phyloP scores from a whole-genome alignment of 2,329 filamentous ascomycete genomes.

The Setomelanomma holmii region DNA sequence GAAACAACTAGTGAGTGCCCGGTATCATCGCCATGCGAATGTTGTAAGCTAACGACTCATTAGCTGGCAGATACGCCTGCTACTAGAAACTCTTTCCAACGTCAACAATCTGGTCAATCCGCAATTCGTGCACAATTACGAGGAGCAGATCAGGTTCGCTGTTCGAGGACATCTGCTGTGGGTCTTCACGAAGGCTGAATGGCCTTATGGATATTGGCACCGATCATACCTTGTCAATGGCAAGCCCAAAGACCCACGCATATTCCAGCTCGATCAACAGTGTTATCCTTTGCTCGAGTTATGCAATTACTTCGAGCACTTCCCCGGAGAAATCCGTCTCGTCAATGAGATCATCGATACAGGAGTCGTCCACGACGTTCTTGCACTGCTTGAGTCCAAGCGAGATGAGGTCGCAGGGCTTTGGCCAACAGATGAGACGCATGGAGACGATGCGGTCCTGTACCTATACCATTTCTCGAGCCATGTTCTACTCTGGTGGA shows the following conservation, averaged over 20 bases:
- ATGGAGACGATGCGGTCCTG: slow-evolving; percentile 15
- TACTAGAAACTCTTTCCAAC: slow-evolving; percentile 8
- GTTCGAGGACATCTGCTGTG: slow-evolving; percentile 10
- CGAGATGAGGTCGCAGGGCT: slow-evolving; percentile 4
- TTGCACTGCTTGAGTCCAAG: slow-evolving; percentile 8
- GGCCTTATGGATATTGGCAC: slow-evolving; percentile 18
- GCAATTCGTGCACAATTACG: not conserved
- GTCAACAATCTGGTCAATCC: not conserved
- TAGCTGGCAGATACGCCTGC: slow-evolving; percentile 15
- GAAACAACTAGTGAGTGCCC: slow-evolving; percentile 14
- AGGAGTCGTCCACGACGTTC: slow-evolving; percentile 1
- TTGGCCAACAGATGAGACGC: slow-evolving; percentile 16
- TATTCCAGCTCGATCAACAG: slow-evolving; percentile 17
- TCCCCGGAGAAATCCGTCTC: slow-evolving; percentile 7
- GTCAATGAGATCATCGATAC: not conserved
- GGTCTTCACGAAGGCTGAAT: slow-evolving; percentile 12
- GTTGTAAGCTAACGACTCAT: not conserved
- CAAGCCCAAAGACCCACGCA: slow-evolving; percentile 10
- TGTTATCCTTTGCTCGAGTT: slow-evolving; percentile 17
- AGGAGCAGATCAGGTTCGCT: slow-evolving; percentile 2
- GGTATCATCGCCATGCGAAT: not conserved
- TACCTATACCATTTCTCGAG: slow-evolving; percentile 18
- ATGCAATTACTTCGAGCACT: slow-evolving; percentile 13
- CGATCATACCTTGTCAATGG: slow-evolving; percentile 16
- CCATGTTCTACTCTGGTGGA: slow-evolving; percentile 15